These are phyloP conservation scores for Ustilago tritici DNA, from an alignment of 1,284 basidiomycete genomes.

Conservation along the genomic window DNA sequence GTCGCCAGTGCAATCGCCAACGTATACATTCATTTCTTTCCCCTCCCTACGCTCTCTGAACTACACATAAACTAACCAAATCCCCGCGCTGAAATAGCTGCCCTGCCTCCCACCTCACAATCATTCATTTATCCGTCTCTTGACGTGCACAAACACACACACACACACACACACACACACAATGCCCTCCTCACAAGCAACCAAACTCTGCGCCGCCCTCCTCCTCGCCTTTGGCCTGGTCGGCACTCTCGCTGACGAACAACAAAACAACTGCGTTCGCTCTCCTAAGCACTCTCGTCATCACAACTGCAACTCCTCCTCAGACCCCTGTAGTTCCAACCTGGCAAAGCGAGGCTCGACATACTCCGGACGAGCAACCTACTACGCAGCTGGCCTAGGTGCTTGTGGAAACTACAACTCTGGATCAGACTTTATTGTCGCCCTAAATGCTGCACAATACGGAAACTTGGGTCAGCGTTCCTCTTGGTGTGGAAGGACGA, in stretches of 20 bases:
- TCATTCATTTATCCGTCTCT: neutral
- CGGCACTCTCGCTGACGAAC: constrained; percentile 14
- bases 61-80: constrained; percentile 8
- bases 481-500: constrained; percentile 74
- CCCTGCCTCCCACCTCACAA: neutral
- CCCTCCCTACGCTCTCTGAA: neutral
- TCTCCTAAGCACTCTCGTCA: constrained; percentile 37
- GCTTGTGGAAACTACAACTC: constrained; percentile 49
- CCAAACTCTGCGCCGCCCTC: constrained; percentile 21
- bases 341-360: constrained; percentile 32
- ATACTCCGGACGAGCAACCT: constrained; percentile 46
- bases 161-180: constrained; percentile 5
- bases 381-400: constrained; percentile 48
- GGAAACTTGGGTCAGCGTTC: constrained; percentile 38
- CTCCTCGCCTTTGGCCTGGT: constrained; percentile 20
- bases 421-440: constrained; percentile 45
- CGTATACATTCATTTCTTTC: neutral
- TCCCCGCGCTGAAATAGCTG: constrained; percentile 32
- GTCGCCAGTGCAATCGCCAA: neutral
- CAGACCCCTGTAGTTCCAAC: constrained; percentile 20
- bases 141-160: neutral
- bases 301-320: neutral
- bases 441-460: constrained; percentile 52
- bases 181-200: constrained; percentile 22
- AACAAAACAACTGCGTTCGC: constrained; percentile 26